A percentile compares a stretch with the other conserved stretches of the same genome.
These are phyloP conservation scores for Sambucus nigra DNA, from an alignment of 129 eudicot species.

Conservation along the genomic window DNA sequence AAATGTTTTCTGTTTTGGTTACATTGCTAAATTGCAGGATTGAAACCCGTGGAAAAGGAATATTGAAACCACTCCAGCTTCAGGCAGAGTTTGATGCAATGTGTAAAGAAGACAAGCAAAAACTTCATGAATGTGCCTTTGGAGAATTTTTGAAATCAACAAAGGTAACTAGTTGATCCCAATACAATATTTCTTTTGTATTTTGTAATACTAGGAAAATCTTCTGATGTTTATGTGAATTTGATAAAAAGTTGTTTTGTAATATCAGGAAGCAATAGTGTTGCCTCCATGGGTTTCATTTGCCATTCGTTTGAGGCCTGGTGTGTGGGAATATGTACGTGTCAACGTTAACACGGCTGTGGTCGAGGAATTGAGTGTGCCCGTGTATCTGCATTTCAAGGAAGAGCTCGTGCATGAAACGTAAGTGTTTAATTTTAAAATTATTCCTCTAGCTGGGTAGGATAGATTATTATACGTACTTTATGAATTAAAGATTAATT, in stretches of 20 bases:
- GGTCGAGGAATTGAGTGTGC: conserved; percentile 17
- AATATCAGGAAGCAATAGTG: conserved; percentile 24
- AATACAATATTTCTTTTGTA: too few species aligned
- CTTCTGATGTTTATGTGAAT: too few species aligned
- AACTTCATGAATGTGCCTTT: conserved; percentile 63
- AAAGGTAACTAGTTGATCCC: conserved; percentile 56
- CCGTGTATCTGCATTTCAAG: conserved; percentile 26
- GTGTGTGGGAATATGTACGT: conserved; percentile 34
- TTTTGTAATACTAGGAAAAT: too few species aligned
- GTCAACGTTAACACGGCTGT: conserved; percentile 17
- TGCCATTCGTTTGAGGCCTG: conserved; percentile 33
- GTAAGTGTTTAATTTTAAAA: conserved; percentile 18
- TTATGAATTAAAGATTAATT: too few species aligned
- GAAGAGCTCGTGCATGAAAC: conserved; percentile 21
- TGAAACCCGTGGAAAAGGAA: conserved; percentile 80
- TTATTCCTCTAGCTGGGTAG: too few species aligned
- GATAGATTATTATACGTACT: too few species aligned
- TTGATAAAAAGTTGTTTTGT: too few species aligned
- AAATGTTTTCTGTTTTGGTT: neutral
- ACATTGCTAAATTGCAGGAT: conserved; percentile 32
- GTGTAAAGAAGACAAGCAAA: conserved; percentile 33
- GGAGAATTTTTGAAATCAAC: conserved; percentile 69
- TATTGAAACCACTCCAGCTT: conserved; percentile 77
- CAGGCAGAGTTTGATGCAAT: conserved; percentile 70
- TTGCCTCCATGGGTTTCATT: conserved; percentile 25